Percentiles rank a stretch among this genome's conserved stretches.
Conservation (phyloP, 164 flowering plant species). For the Cinnamomum micranthum region DNA sequence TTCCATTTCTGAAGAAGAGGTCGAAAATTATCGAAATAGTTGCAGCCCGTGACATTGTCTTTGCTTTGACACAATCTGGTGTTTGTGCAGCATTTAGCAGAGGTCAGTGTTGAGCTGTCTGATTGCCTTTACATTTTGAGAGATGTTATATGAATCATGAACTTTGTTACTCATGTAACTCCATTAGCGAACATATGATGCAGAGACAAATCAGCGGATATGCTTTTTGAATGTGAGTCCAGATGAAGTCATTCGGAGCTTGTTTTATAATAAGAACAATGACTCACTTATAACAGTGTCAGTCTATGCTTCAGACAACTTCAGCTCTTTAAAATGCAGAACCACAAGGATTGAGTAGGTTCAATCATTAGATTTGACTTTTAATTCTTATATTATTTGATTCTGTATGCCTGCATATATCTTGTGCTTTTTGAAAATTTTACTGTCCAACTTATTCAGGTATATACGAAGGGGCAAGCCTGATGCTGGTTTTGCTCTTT, state of each 20-base stretch:
- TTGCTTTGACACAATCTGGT: slow-evolving; percentile 98
- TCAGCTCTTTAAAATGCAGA: slow-evolving; percentile 98
- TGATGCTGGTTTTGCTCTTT: slow-evolving; percentile 90
- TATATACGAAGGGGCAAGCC: slow-evolving; percentile 81
- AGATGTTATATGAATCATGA: neutral
- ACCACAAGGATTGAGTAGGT: slow-evolving; percentile 93
- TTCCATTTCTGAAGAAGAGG: slow-evolving; percentile 81
- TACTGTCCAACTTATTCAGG: slow-evolving; percentile 28
- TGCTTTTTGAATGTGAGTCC: slow-evolving; percentile 90
- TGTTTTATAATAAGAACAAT: slow-evolving; percentile 95
- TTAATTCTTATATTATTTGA: too few species aligned
- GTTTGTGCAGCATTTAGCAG: slow-evolving; percentile 98
- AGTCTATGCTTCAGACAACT: slow-evolving; percentile 97
- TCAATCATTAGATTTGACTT: neutral
- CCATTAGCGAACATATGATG: slow-evolving; percentile 16
- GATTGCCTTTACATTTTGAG: slow-evolving; percentile 1
- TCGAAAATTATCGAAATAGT: slow-evolving; percentile 96
- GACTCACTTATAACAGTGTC: slow-evolving; percentile 98
- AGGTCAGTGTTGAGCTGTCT: slow-evolving; percentile 36
- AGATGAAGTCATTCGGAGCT: slow-evolving; percentile 94
- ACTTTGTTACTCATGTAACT: neutral
- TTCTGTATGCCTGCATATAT: neutral
- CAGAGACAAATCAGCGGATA: slow-evolving; percentile 89
- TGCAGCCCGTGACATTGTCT: slow-evolving; percentile 92
- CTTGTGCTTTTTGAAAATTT: neutral